These are phyloP conservation scores for Neurospora crassa DNA, from an alignment of 2,329 filamentous ascomycete species.

Conservation along the genomic window DNA sequence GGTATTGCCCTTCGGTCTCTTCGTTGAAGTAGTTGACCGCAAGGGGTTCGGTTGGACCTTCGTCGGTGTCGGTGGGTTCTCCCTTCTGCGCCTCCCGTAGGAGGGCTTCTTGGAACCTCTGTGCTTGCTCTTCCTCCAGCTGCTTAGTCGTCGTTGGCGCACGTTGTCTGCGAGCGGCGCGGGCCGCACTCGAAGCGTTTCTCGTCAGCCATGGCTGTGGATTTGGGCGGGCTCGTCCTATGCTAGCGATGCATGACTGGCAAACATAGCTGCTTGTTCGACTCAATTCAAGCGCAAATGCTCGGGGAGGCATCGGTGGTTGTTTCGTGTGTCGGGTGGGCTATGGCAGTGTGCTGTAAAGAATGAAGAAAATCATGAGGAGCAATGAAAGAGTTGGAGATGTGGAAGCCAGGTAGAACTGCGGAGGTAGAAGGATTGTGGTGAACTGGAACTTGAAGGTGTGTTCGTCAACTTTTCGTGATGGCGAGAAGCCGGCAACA, in stretches of 20 bases:
- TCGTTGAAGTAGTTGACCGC: conserved; percentile 18
- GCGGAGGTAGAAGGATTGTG: not conserved
- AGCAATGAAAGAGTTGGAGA: not conserved
- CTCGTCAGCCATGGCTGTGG: conserved; percentile 13
- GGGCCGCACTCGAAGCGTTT: conserved; percentile 9
- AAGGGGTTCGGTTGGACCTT: conserved; percentile 1
- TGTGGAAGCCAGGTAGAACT: not conserved
- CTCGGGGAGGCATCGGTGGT: conserved; percentile 17
- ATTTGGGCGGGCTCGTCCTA: conserved; percentile 8
- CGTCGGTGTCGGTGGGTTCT: conserved; percentile 3
- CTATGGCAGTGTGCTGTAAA: not conserved
- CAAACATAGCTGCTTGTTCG: conserved; percentile 19
- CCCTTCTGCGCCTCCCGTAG: conserved; percentile 9
- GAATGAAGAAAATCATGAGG: not conserved
- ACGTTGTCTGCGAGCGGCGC: conserved; percentile 1
- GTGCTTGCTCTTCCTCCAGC: not conserved
- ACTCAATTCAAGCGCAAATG: conserved; percentile 15
- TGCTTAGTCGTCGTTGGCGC: not conserved
- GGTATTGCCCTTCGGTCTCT: conserved; percentile 50
- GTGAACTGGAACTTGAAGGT: not conserved
- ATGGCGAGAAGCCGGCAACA: not conserved
- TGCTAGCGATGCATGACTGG: conserved; percentile 17
- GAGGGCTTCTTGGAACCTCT: conserved; percentile 11
- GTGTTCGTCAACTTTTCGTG: not conserved
- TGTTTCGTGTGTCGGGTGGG: not conserved